phyloP scores from a whole-genome alignment of 768 basidiomycete species.

The Tulasnella sp. region DNA sequence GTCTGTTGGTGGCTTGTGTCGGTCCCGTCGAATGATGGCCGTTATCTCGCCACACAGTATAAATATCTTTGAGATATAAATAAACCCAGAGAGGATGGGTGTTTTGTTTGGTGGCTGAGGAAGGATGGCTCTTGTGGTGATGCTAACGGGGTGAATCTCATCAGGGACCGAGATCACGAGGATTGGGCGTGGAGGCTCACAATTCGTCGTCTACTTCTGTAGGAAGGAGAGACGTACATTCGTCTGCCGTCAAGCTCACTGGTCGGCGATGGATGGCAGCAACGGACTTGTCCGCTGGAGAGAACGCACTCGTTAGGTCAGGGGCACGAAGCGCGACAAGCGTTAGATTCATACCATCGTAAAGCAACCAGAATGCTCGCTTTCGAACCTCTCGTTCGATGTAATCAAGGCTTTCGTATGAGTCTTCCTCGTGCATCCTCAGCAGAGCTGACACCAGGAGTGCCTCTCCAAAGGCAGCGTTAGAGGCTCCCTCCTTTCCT shows the following conservation, averaged over 20 bases:
- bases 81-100: constrained; percentile 72
- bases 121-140: constrained; percentile 68
- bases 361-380: constrained; percentile 77
- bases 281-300: constrained; percentile 76
- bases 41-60: constrained; percentile 78
- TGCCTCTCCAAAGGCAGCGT: constrained; percentile 81
- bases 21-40: constrained; percentile 75
- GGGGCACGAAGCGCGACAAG: not conserved
- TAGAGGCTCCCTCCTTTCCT: constrained; percentile 74
- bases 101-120: constrained; percentile 78
- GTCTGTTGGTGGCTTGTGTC: constrained; percentile 70
- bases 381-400: constrained; percentile 82
- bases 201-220: constrained; percentile 84
- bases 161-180: not conserved
- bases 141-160: constrained; percentile 32
- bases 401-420: constrained; percentile 69
- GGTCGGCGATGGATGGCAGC: constrained; percentile 75
- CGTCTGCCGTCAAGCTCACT: constrained; percentile 76
- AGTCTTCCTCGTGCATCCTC: constrained; percentile 75
- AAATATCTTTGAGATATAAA: constrained; percentile 76
- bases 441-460: constrained; percentile 69
- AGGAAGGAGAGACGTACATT: constrained; percentile 79
- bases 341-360: constrained; percentile 48
- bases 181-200: constrained; percentile 34
- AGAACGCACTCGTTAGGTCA: not conserved